Conservation (phyloP, 371 early-diverging fungal species). For the Mucor irregularis region DNA sequence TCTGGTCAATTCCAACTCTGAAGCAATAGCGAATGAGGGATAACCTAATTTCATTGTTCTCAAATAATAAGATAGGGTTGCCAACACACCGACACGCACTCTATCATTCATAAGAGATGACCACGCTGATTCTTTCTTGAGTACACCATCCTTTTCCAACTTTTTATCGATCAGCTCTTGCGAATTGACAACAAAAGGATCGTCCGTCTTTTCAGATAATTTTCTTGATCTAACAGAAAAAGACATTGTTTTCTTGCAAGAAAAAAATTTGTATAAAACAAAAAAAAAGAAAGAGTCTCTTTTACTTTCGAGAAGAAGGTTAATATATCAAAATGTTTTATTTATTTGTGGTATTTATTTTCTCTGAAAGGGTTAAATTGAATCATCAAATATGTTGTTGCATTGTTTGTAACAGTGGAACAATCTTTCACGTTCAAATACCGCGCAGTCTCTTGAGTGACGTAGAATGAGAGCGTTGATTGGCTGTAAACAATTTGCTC, state of each 20-base stretch:
- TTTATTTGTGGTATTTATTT: background rate
- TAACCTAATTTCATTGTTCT: conserved; percentile 8
- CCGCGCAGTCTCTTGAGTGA: too few species aligned
- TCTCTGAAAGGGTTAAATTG: too few species aligned
- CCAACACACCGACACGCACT: conserved; percentile 4
- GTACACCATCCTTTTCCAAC: background rate
- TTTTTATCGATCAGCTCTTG: background rate
- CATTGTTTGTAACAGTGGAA: too few species aligned
- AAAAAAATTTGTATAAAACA: background rate
- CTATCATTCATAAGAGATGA: conserved; percentile 1
- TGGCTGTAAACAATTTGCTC: too few species aligned
- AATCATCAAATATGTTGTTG: too few species aligned
- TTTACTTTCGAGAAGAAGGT: background rate
- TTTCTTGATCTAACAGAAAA: conserved; percentile 20
- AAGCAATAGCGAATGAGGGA: conserved; percentile 14
- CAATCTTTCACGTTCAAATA: too few species aligned
- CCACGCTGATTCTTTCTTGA: background rate
- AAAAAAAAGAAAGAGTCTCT: background rate
- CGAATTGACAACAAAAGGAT: conserved; percentile 9
- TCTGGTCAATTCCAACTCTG: conserved; percentile 27
- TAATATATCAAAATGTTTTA: background rate
- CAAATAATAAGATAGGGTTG: conserved; percentile 6
- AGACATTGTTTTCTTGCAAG: background rate
- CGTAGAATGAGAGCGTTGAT: too few species aligned
- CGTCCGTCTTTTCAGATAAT: conserved; percentile 2